A percentile compares a stretch with the other conserved stretches of the same genome.
Conservation (phyloP, 2,329 filamentous ascomycete species). For the Xylariaceae sp. region DNA sequence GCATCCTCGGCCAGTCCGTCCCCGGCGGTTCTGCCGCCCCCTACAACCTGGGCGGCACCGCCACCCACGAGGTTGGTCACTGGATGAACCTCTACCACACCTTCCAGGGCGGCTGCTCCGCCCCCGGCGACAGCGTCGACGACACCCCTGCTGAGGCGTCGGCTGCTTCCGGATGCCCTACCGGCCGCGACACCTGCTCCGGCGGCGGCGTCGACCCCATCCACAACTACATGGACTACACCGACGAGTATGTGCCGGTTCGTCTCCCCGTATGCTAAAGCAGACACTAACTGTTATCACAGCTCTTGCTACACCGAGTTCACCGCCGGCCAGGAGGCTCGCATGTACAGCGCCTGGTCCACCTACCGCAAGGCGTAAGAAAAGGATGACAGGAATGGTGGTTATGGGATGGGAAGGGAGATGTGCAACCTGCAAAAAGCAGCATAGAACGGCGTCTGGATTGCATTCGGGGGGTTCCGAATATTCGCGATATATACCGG, state of each 20-base stretch:
- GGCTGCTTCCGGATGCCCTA: slow-evolving; percentile 33
- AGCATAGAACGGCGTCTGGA: slow-evolving; percentile 9
- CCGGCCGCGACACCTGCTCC: slow-evolving; percentile 30
- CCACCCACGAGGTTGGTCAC: slow-evolving; percentile 36
- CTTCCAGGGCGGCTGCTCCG: slow-evolving; percentile 39
- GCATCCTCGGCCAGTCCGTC: slow-evolving; percentile 22
- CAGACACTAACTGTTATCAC: slow-evolving; percentile 20
- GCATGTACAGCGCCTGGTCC: slow-evolving; percentile 37
- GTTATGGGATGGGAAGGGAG: too few species aligned
- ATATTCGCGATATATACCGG: slow-evolving; percentile 5
- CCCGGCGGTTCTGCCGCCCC: slow-evolving; percentile 23
- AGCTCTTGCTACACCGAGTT: slow-evolving; percentile 42
- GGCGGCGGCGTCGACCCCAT: slow-evolving; percentile 30
- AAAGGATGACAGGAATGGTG: too few species aligned
- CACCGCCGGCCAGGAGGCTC: slow-evolving; percentile 36
- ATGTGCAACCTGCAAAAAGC: background rate
- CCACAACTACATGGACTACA: slow-evolving; percentile 36
- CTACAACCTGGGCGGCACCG: slow-evolving; percentile 34
- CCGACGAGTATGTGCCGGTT: slow-evolving; percentile 34
- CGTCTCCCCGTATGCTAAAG: slow-evolving; percentile 1
- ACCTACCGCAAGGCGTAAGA: too few species aligned
- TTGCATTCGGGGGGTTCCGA: slow-evolving; percentile 2
- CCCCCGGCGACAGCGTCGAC: slow-evolving; percentile 32
- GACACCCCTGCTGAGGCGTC: slow-evolving; percentile 38
- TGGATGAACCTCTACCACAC: slow-evolving; percentile 40